Evolutionary conservation across 352 stramenopile species (phyloP).

Genomic region (Thraustochytrium sp.): DNA sequence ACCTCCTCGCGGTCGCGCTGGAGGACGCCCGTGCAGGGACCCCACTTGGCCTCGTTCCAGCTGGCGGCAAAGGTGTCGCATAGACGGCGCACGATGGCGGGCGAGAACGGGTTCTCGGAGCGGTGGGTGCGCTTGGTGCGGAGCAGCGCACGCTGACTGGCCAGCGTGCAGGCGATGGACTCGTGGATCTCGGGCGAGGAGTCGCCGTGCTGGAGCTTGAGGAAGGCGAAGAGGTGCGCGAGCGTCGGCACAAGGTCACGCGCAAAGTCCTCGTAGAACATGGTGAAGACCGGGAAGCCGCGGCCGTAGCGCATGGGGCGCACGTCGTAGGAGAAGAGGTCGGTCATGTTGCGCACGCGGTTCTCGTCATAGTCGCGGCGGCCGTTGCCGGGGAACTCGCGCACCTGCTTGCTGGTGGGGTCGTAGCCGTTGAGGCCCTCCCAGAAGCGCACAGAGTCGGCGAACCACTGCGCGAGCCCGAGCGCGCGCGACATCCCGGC

Average conservation of each 20-base stretch:
- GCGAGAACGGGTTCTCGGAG: constrained; percentile 4
- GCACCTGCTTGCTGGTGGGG: background rate
- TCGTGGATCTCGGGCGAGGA: background rate
- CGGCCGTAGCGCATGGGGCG: background rate
- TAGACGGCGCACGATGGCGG: background rate
- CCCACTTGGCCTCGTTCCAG: constrained; percentile 41
- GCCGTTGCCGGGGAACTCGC: background rate
- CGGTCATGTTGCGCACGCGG: constrained; percentile 20
- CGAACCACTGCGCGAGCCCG: background rate
- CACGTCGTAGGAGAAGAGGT: constrained; percentile 14
- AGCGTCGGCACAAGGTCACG: background rate
- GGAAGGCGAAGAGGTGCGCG: constrained; percentile 26
- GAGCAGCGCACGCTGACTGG: background rate
- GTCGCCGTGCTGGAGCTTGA: constrained; percentile 17
- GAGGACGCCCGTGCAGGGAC: background rate
- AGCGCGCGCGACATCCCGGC: background rate
- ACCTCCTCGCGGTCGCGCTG: constrained; percentile 4
- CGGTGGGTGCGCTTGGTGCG: background rate
- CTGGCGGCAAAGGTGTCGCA: background rate
- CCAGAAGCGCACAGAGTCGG: constrained; percentile 19
- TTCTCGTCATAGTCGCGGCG: background rate
- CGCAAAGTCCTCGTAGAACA: constrained; percentile 41
- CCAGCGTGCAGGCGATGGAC: background rate
- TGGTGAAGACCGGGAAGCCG: constrained; percentile 30
- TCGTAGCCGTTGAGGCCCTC: constrained; percentile 21